phyloP scores from a whole-genome alignment of 169 alveolate species.

The Plasmodium malariae region DNA sequence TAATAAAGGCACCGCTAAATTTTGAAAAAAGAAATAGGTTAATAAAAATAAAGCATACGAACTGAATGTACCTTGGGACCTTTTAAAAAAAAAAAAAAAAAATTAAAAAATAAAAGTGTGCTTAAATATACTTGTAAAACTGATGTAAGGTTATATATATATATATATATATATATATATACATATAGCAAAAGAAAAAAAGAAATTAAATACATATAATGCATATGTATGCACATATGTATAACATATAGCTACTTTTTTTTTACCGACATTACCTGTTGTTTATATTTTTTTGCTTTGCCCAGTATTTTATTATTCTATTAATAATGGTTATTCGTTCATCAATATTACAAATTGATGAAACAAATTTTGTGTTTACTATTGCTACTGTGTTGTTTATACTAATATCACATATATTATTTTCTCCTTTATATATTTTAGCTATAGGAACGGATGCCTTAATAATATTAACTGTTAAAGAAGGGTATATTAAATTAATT shows the following conservation, averaged over 20 bases:
- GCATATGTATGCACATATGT: background rate
- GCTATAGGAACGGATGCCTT: constrained; percentile 88
- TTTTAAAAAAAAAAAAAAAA: background rate
- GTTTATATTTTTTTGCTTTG: constrained; percentile 85
- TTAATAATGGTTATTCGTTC: constrained; percentile 84
- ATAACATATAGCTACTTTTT: background rate
- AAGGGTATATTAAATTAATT: constrained; percentile 59
- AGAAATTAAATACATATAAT: background rate
- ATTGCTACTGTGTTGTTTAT: constrained; percentile 89
- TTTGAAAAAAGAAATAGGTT: constrained; percentile 85
- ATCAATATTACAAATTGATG: constrained; percentile 80
- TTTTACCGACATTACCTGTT: constrained; percentile 80
- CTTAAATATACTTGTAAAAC: too few species aligned
- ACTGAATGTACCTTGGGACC: constrained; percentile 85
- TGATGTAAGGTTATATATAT: too few species aligned
- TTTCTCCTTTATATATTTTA: constrained; percentile 79
- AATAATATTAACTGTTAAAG: constrained; percentile 78
- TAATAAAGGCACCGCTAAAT: constrained; percentile 82
- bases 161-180: constrained; percentile 14
- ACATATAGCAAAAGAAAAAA: background rate
- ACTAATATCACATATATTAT: constrained; percentile 85
- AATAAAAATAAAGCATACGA: constrained; percentile 88
- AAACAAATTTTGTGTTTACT: constrained; percentile 84
- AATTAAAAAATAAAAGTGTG: background rate
- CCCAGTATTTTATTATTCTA: constrained; percentile 89